These are phyloP conservation scores for Cavenderia fasciculata DNA, from an alignment of 78 protist genomes.

Conservation along the genomic window DNA sequence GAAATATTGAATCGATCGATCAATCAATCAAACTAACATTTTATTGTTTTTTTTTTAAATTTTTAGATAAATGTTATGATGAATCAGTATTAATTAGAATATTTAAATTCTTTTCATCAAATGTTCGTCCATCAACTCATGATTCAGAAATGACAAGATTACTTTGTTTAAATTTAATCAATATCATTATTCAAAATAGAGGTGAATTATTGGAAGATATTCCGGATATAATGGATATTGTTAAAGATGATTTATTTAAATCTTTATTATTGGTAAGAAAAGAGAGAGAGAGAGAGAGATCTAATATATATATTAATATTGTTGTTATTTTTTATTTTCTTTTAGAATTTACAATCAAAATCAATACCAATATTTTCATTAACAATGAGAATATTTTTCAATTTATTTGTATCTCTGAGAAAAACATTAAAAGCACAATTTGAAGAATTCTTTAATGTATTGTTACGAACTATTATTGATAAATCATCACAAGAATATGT, in stretches of 20 bases:
- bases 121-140: neutral
- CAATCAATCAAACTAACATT: too few relatives aligned
- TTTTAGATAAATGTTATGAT: conserved; percentile 49
- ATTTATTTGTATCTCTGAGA: conserved; percentile 47
- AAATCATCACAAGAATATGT: too few relatives aligned
- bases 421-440: conserved; percentile 69
- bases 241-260: conserved; percentile 61
- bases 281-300: neutral
- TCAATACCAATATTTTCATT: conserved; percentile 43
- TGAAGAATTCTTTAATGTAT: conserved; percentile 64
- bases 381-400: conserved; percentile 64
- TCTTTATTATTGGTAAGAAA: conserved; percentile 31
- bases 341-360: conserved; percentile 39
- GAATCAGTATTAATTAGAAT: conserved; percentile 30
- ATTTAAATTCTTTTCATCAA: conserved; percentile 9
- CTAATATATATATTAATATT: neutral
- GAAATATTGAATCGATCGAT: conserved; percentile 5
- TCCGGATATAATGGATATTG: neutral
- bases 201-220: conserved; percentile 23
- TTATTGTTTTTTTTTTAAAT: too few relatives aligned
- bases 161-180: conserved; percentile 25
- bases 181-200: conserved; percentile 39
- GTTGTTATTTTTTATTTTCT: neutral
- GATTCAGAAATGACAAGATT: conserved; percentile 16
- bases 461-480: conserved; percentile 32